These are phyloP conservation scores for Zopfia rhizophila DNA, from an alignment of 2,329 filamentous ascomycete species.

Conservation along the genomic window DNA sequence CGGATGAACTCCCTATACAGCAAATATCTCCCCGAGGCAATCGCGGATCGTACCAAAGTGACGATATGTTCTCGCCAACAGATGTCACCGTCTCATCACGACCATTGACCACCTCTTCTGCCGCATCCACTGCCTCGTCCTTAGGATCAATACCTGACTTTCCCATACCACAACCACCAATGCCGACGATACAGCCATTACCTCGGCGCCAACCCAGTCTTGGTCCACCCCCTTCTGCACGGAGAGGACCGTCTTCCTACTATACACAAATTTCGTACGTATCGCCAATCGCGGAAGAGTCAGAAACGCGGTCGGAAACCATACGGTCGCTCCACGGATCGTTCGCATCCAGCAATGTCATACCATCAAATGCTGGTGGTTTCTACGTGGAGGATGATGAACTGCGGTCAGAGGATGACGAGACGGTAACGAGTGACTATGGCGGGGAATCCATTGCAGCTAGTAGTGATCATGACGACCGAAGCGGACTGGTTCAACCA, in stretches of 20 bases:
- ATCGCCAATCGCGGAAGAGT: slow-evolving; percentile 61
- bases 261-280: slow-evolving; percentile 61
- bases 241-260: slow-evolving; percentile 60
- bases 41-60: slow-evolving; percentile 40
- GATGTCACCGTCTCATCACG: slow-evolving; percentile 40
- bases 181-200: slow-evolving; percentile 46
- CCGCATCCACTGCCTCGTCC: slow-evolving; percentile 51
- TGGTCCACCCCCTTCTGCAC: slow-evolving; percentile 60
- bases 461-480: slow-evolving; percentile 48
- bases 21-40: slow-evolving; percentile 32
- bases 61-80: slow-evolving; percentile 46
- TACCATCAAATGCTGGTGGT: slow-evolving; percentile 54
- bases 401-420: slow-evolving; percentile 50
- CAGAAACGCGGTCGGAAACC: slow-evolving; percentile 57
- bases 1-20: slow-evolving; percentile 47
- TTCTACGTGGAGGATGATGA: slow-evolving; percentile 53
- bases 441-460: slow-evolving; percentile 39
- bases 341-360: slow-evolving; percentile 61
- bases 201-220: slow-evolving; percentile 53
- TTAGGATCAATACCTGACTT: slow-evolving; percentile 55
- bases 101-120: slow-evolving; percentile 51
- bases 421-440: slow-evolving; percentile 46
- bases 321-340: slow-evolving; percentile 54
- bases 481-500: slow-evolving; percentile 50
- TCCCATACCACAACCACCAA: slow-evolving; percentile 48